Conservation (phyloP, 2,329 filamentous ascomycete genomes). For the Escovopsis sp. region DNA sequence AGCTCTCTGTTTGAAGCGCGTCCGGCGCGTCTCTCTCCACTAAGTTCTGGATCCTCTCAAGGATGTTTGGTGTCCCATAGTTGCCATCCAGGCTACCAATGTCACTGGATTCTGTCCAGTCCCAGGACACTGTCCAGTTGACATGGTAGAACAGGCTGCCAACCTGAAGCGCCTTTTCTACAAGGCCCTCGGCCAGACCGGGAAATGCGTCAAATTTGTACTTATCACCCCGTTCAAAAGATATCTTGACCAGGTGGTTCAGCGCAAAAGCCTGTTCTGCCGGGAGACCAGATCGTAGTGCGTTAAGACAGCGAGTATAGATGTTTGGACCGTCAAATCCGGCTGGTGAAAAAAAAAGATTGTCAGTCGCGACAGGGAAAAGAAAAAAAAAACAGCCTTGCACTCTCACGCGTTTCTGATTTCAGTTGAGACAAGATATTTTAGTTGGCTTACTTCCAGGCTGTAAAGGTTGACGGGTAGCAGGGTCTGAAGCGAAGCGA, state of each 20-base stretch:
- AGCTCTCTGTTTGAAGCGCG: conserved; percentile 57
- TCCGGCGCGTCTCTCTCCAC: conserved; percentile 45
- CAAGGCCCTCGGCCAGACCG: conserved; percentile 71
- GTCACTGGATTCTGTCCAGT: conserved; percentile 38
- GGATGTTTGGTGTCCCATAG: conserved; percentile 35
- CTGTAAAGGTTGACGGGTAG: conserved; percentile 32
- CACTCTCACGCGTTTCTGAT: background rate
- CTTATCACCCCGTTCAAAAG: conserved; percentile 85
- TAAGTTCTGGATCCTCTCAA: conserved; percentile 56
- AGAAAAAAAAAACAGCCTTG: too few relatives aligned
- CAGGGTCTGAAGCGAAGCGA: conserved; percentile 14
- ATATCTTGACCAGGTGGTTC: conserved; percentile 90
- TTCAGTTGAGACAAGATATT: background rate
- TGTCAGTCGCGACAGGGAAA: too few relatives aligned
- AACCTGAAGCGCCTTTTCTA: conserved; percentile 70
- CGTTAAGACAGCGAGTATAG: conserved; percentile 74
- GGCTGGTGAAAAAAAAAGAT: conserved; percentile 14
- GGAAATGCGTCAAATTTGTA: conserved; percentile 90
- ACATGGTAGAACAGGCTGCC: conserved; percentile 69
- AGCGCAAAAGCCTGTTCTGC: conserved; percentile 85
- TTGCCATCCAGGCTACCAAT: conserved; percentile 29
- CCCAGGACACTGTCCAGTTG: conserved; percentile 65
- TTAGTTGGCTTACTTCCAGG: conserved; percentile 43
- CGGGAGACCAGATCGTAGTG: conserved; percentile 63
- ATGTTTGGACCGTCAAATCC: conserved; percentile 73